phyloP scores from a whole-genome alignment of 2,329 filamentous ascomycete genomes.

The Aspergillus bombycis region DNA sequence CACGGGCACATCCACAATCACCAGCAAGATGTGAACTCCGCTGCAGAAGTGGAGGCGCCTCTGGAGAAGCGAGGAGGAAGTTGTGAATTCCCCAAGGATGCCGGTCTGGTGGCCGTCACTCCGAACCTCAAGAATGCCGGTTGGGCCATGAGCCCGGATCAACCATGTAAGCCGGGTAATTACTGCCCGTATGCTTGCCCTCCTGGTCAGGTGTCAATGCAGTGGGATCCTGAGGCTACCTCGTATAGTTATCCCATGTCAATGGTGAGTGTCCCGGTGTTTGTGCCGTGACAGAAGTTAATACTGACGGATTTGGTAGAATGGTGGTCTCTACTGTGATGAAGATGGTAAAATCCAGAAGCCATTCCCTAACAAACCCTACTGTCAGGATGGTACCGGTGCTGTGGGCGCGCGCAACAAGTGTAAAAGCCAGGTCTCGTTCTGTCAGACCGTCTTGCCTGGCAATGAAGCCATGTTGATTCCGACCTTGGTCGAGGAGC shows the following conservation, averaged over 20 bases:
- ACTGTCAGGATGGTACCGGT: slow-evolving; percentile 72
- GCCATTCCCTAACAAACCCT: slow-evolving; percentile 68
- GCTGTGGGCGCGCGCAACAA: slow-evolving; percentile 69
- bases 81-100: slow-evolving; percentile 69
- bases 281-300: slow-evolving; percentile 7
- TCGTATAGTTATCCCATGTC: slow-evolving; percentile 70
- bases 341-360: slow-evolving; percentile 66
- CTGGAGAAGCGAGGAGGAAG: slow-evolving; percentile 58
- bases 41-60: slow-evolving; percentile 28
- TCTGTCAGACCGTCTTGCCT: slow-evolving; percentile 78
- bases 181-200: slow-evolving; percentile 81
- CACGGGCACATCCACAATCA: slow-evolving; percentile 24
- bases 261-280: slow-evolving; percentile 60
- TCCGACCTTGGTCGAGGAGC: slow-evolving; percentile 66
- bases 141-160: slow-evolving; percentile 79
- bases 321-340: slow-evolving; percentile 75
- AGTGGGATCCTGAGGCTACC: slow-evolving; percentile 73
- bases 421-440: slow-evolving; percentile 62
- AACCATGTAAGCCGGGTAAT: slow-evolving; percentile 65
- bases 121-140: slow-evolving; percentile 68
- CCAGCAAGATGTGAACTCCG: slow-evolving; percentile 28
- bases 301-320: slow-evolving; percentile 50
- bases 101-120: slow-evolving; percentile 69
- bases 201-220: slow-evolving; percentile 73
- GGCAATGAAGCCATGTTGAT: slow-evolving; percentile 84